These are phyloP conservation scores for Lachancea mirantina DNA, from an alignment of 805 yeast species.

Conservation along the genomic window DNA sequence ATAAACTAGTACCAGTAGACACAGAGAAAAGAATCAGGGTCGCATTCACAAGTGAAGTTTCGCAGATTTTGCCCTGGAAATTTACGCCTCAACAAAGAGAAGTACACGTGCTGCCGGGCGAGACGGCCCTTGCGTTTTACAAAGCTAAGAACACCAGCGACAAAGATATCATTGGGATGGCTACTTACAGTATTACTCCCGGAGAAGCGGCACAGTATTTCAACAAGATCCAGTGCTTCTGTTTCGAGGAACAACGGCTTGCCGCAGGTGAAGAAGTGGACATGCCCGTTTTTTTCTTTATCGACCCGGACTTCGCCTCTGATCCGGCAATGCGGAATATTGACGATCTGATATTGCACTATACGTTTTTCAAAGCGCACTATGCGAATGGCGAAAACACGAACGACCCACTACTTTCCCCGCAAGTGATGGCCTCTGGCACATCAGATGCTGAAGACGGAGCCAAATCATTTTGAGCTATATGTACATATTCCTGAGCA, in stretches of 20 bases:
- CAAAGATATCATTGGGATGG: slow-evolving; percentile 95
- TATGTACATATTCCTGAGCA: too few species aligned
- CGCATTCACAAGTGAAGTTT: slow-evolving; percentile 87
- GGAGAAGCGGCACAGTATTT: slow-evolving; percentile 95
- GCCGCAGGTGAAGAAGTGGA: slow-evolving; percentile 96
- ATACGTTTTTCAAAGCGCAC: slow-evolving; percentile 74
- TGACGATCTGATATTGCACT: slow-evolving; percentile 83
- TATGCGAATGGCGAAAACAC: slow-evolving; percentile 36
- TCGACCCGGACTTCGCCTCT: slow-evolving; percentile 90
- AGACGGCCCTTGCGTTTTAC: slow-evolving; percentile 93
- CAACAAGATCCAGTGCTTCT: slow-evolving; percentile 95
- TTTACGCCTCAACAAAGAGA: slow-evolving; percentile 92
- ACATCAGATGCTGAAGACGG: too few species aligned
- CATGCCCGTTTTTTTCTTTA: slow-evolving; percentile 96
- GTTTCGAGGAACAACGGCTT: slow-evolving; percentile 93
- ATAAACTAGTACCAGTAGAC: slow-evolving; percentile 81
- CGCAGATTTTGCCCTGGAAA: slow-evolving; percentile 88
- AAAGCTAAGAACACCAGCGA: slow-evolving; percentile 81
- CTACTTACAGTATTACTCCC: slow-evolving; percentile 93
- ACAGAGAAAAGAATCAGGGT: slow-evolving; percentile 73
- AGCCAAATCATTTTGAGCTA: too few species aligned
- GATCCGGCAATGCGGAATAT: slow-evolving; percentile 90
- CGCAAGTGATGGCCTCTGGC: too few species aligned
- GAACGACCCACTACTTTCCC: too few species aligned
- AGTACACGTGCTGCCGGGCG: slow-evolving; percentile 91